These are phyloP conservation scores for Citrullus mucosospermus DNA, from an alignment of 306 rosid genomes.

Conservation along the genomic window DNA sequence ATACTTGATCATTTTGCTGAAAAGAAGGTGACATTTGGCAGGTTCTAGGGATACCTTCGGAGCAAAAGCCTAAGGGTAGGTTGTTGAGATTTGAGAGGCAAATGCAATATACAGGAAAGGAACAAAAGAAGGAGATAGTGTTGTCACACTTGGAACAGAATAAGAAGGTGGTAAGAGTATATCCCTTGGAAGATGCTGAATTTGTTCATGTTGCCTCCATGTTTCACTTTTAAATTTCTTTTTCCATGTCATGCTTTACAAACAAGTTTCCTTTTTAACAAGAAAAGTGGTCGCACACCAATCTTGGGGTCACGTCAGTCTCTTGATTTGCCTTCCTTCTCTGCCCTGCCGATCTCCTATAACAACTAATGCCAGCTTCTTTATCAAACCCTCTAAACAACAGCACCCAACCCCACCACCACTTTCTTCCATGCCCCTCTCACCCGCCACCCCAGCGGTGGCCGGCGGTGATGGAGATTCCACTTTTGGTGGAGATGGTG, in stretches of 20 bases:
- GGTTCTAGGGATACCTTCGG: neutral
- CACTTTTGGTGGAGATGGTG: conserved; percentile 2
- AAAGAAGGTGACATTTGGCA: neutral
- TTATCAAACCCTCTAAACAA: conserved; percentile 35
- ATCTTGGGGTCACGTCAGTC: conserved; percentile 54
- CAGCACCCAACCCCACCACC: conserved; percentile 18
- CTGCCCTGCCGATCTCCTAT: conserved; percentile 26
- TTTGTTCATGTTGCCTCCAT: conserved; percentile 22
- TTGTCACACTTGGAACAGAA: conserved; percentile 28
- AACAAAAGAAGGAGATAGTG: conserved; percentile 13
- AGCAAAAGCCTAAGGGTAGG: neutral
- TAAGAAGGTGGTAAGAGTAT: conserved; percentile 43
- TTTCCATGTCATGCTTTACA: conserved; percentile 2
- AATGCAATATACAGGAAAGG: neutral
- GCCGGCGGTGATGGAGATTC: conserved; percentile 15
- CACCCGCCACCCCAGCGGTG: conserved; percentile 21
- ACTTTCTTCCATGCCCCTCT: conserved; percentile 11
- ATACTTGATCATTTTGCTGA: neutral
- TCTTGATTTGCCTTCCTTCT: conserved; percentile 45
- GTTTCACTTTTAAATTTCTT: conserved; percentile 23
- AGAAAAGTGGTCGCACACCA: conserved; percentile 33
- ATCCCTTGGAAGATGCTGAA: conserved; percentile 78
- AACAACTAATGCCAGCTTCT: conserved; percentile 35
- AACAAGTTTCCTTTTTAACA: conserved; percentile 17
- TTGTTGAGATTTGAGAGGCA: neutral